A percentile compares a stretch with the other conserved stretches of the same genome.
Evolutionary conservation across 345 rosid genomes (phyloP).

Genomic region (Reutealis trisperma): DNA sequence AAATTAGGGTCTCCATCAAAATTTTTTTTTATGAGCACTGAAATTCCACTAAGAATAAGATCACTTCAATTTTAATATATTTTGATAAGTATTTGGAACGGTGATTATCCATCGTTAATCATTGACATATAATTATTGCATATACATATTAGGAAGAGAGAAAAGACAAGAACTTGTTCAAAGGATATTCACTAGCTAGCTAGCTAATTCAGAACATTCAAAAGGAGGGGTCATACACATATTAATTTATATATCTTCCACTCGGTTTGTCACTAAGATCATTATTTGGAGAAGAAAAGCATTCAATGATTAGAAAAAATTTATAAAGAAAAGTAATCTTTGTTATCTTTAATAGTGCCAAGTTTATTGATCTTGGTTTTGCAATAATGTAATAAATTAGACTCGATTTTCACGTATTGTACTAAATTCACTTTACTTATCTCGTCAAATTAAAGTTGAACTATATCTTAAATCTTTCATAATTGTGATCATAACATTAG

Average conservation of each 20-base stretch:
- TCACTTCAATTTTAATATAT: neutral
- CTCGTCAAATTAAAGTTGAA: too few relatives aligned
- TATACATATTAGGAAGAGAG: neutral
- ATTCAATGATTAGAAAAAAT: neutral
- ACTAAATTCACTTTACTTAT: too few relatives aligned
- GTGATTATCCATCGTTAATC: slow-evolving; percentile 8
- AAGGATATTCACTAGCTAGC: neutral
- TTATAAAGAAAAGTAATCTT: too few relatives aligned
- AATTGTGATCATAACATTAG: too few relatives aligned
- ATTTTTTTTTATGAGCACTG: neutral
- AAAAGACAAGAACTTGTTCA: slow-evolving; percentile 18
- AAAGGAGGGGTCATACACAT: neutral
- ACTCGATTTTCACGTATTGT: too few relatives aligned
- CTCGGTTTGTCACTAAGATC: neutral
- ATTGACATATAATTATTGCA: slow-evolving; percentile 4
- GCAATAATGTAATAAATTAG: too few relatives aligned
- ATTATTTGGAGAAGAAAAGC: slow-evolving; percentile 6
- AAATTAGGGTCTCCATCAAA: slow-evolving; percentile 7
- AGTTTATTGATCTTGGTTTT: neutral
- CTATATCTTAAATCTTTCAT: too few relatives aligned
- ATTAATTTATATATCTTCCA: neutral
- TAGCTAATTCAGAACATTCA: neutral
- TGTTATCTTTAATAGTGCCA: neutral
- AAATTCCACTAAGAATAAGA: slow-evolving; percentile 23
- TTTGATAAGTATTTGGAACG: neutral